A percentile compares a stretch with the other conserved stretches of the same genome.
phyloP scores from a whole-genome alignment of 352 stramenopile genomes.

The Globisporangium radiosum region DNA sequence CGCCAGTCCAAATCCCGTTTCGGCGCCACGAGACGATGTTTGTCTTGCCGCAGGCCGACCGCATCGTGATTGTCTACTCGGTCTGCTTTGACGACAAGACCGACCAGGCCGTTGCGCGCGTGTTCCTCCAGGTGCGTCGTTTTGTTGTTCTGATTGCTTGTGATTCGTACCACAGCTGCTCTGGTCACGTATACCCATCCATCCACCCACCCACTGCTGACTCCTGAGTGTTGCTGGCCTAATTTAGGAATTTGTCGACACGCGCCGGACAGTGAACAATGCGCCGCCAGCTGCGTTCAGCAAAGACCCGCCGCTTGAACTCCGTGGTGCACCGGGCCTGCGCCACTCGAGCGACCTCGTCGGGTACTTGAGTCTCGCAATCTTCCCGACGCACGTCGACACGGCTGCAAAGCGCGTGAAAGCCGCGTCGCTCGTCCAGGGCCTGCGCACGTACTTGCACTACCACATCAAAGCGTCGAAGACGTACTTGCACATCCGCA shows the following conservation, averaged over 20 bases:
- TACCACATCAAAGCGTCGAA: slow-evolving; percentile 97
- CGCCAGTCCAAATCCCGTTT: slow-evolving; percentile 79
- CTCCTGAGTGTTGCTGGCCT: background rate
- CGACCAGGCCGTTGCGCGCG: slow-evolving; percentile 84
- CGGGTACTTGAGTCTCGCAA: slow-evolving; percentile 84
- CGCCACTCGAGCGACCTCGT: slow-evolving; percentile 66
- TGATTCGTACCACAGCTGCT: no score
- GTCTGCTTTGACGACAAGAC: slow-evolving; percentile 93
- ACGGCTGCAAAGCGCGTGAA: slow-evolving; percentile 85
- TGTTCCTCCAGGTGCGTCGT: slow-evolving; percentile 76
- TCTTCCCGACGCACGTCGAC: slow-evolving; percentile 89
- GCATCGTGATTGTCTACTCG: slow-evolving; percentile 90
- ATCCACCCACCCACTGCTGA: no score
- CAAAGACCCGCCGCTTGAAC: slow-evolving; percentile 86
- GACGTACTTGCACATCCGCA: slow-evolving; percentile 94
- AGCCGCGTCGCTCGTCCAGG: slow-evolving; percentile 77
- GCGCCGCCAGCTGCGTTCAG: slow-evolving; percentile 90
- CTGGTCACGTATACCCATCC: no score
- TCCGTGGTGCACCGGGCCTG: slow-evolving; percentile 62
- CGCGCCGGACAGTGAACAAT: slow-evolving; percentile 89
- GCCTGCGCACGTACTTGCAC: slow-evolving; percentile 92
- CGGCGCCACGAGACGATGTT: slow-evolving; percentile 83
- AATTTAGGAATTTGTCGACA: slow-evolving; percentile 88
- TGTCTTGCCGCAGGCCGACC: slow-evolving; percentile 77
- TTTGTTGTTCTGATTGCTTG: background rate